Percentiles rank a stretch among this genome's conserved stretches.
phyloP scores from a whole-genome alignment of 2,329 filamentous ascomycete genomes.

The Fusarium pilosicola region DNA sequence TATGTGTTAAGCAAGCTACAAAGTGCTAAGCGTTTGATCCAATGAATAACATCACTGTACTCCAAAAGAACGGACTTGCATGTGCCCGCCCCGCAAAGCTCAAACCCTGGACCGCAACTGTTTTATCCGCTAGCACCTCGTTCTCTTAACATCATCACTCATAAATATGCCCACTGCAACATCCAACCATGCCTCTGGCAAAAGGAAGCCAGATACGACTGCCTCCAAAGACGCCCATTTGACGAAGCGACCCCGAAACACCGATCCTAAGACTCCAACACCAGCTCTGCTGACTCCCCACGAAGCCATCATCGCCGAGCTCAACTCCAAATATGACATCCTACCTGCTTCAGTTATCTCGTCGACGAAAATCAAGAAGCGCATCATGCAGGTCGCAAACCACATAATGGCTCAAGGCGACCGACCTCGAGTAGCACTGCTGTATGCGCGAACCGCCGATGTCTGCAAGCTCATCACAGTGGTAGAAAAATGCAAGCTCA shows the following conservation, averaged over 20 bases:
- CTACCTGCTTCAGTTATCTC: constrained; percentile 66
- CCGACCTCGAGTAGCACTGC: constrained; percentile 53
- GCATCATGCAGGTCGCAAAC: constrained; percentile 56
- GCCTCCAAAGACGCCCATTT: background rate
- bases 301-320: constrained; percentile 55
- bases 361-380: constrained; percentile 68
- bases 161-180: constrained; percentile 30
- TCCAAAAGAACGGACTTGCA: background rate
- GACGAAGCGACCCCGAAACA: constrained; percentile 3
- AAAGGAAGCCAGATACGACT: constrained; percentile 31
- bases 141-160: constrained; percentile 8
- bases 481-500: constrained; percentile 71
- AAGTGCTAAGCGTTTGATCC: background rate
- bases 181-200: constrained; percentile 15
- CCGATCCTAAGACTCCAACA: constrained; percentile 9
- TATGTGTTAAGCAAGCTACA: background rate
- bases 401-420: constrained; percentile 53
- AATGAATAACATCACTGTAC: no score
- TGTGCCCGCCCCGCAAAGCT: constrained; percentile 32
- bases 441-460: constrained; percentile 62
- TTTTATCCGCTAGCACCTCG: constrained; percentile 21
- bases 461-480: constrained; percentile 75
- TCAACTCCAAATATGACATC: constrained; percentile 60
- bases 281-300: constrained; percentile 50
- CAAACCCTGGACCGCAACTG: constrained; percentile 31